Base-by-base conservation (phyloP, 768 basidiomycete genomes). In the Lanmaoa pseudosensibilis region DNA sequence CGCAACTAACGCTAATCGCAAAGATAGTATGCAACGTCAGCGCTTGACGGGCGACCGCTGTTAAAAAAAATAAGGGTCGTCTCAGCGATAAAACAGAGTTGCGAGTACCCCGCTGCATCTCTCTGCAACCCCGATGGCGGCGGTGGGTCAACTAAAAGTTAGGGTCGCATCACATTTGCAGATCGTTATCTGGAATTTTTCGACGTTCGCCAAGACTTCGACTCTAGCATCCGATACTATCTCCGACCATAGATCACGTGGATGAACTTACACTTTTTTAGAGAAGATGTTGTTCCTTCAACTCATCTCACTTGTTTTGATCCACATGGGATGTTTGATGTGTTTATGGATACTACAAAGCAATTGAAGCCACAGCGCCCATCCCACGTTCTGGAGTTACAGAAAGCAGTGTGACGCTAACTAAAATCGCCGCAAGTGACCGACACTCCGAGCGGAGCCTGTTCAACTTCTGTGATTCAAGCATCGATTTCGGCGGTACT, bases 401-500 rank as follows among this genome's bases (percentile, higher is more conserved):
- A 32, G 11, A 32, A 32, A 12, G 32, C 27, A 30, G 27, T 11
- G 32, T 32, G 32, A 32, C 32, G 3, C 32, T 11, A 32, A 32
- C 32, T n/a, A 19, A n/a, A 50, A 21, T 19, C 23, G 23, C 18
- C 23, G 34, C 49, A 25, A 30, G 36, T 7, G 12, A 25, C 36
- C 11, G 34, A 3, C 16, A 21, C 16, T 36, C 52, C 30, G 15
- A 15, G 37, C 52, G 36, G 15, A 15, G 37, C 11, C 47, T 36
- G 19, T 27, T 30, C 30, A n/a, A n/a, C n/a, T n/a, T 38, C 34
- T 25, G 9, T 55, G 43, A n/a, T 27, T 23, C 16, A 25, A 36
- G 19, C 38, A 27, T 50, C 43, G 43, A 19, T 36, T 43, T 53
- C 57, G 50, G 58, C 32, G 34, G 46, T 36, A 44, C 43, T 48